Percentiles rank a stretch among this genome's conserved stretches.
Conservation (phyloP, 2,329 filamentous ascomycete genomes). For the Cladosporium phlei region DNA sequence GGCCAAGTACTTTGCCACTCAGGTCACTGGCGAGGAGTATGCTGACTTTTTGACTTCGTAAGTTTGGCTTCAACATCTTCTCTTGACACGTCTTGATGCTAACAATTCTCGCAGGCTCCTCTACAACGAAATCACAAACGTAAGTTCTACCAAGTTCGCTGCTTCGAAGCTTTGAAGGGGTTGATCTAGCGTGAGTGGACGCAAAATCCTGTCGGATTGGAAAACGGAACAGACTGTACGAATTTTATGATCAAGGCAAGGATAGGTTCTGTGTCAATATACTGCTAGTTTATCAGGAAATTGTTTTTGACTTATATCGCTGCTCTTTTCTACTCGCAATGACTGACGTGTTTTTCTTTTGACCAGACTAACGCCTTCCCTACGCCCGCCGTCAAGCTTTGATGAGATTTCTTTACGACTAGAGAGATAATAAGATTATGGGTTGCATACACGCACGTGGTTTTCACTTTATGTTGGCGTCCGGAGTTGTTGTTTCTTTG, state of each 20-base stretch:
- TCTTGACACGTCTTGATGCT: slow-evolving; percentile 21
- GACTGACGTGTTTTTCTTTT: slow-evolving; percentile 4
- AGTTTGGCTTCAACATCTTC: slow-evolving; percentile 35
- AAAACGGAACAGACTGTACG: slow-evolving; percentile 13
- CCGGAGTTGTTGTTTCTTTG: no score
- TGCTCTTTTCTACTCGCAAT: not conserved
- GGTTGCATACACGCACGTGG: no score
- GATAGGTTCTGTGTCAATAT: not conserved
- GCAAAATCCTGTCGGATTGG: not conserved
- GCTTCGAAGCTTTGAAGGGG: slow-evolving; percentile 40
- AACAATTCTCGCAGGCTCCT: slow-evolving; percentile 56
- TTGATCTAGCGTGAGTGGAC: no score
- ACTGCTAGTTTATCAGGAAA: not conserved
- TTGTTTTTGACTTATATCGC: not conserved
- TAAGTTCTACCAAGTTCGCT: slow-evolving; percentile 60
- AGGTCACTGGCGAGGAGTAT: slow-evolving; percentile 96
- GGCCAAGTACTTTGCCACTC: slow-evolving; percentile 83
- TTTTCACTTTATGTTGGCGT: no score
- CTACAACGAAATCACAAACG: slow-evolving; percentile 80
- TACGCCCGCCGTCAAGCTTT: slow-evolving; percentile 6
- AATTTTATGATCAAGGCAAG: not conserved
- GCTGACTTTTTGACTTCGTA: slow-evolving; percentile 89
- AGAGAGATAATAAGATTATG: no score
- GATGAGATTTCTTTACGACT: not conserved
- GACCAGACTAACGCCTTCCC: slow-evolving; percentile 2